Evolutionary conservation across 2,329 filamentous ascomycete genomes (phyloP), one percentile per base, ranked within the genome.

Genomic region (Acrocalymma vagum): DNA sequence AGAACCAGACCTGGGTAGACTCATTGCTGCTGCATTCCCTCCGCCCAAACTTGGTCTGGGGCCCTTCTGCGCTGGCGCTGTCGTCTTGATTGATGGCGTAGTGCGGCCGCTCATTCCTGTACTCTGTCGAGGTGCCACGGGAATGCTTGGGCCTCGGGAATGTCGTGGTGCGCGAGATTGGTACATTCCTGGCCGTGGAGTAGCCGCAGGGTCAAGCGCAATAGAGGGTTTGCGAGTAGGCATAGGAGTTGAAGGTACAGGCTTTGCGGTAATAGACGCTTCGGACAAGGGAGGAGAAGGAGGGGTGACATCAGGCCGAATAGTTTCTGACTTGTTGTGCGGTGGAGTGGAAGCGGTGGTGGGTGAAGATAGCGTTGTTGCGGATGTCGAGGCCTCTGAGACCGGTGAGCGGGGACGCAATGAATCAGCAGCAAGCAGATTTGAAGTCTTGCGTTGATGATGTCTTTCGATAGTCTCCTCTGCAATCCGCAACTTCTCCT

Each of bases 261-360:
- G 45, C 40, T 69, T 71, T 9, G 63, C 54, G 73, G 81, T 80
- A 11, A 79, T 77, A 9, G 91, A 92, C 13, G 86, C 84, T 62
- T 97, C 94, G 2, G 93, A 97, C 72, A 95, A 87, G 23, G 93
- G 92, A 29, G 94, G 94, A 14, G 94, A 97, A 9, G 94, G 94
- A 24, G 94, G 93, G 29, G 94, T 95, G 18, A 85, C 82, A 31
- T 88, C 84, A 30, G 85, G 85, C 21, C 83, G 76, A 3, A 81
- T 77, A 9, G 78, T 77, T 20, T 81, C 78, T 24, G 80, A 82
- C 71, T 88, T 93, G 49, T 70, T 57, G 24, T 80, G 86, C 10
- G 90, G 90, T 20, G 93, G 92, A 1, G 92, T 96, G 5, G 86
- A 87, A 50, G 95, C 86, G 50, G 94, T 86, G 43, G 94, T 87